phyloP scores from a whole-genome alignment of 2,329 filamentous ascomycete species.

The Aspergillus sp. region DNA sequence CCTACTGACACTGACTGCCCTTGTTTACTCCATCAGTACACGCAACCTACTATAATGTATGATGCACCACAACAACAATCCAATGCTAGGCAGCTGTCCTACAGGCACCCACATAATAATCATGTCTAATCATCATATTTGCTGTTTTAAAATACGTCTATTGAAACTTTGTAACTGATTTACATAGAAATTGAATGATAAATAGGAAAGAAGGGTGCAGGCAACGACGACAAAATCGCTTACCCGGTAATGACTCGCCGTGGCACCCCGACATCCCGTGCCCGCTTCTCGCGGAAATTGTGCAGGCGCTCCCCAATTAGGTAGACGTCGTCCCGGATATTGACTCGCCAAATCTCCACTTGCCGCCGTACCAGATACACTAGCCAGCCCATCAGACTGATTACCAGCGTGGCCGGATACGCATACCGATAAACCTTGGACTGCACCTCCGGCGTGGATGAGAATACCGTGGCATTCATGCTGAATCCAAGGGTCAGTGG shows the following conservation, averaged over 20 bases:
- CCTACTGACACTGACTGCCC: too few relatives aligned
- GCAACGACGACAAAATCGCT: slow-evolving; percentile 5
- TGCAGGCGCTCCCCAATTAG: slow-evolving; percentile 91
- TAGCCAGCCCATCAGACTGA: slow-evolving; percentile 55
- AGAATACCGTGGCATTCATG: slow-evolving; percentile 49
- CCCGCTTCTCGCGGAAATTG: slow-evolving; percentile 74
- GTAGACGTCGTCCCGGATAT: slow-evolving; percentile 92
- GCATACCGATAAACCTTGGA: slow-evolving; percentile 63
- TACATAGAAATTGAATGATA: slow-evolving; percentile 10
- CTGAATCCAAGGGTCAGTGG: slow-evolving; percentile 64
- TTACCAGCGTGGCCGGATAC: slow-evolving; percentile 67
- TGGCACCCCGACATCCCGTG: slow-evolving; percentile 41
- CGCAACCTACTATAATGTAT: too few relatives aligned
- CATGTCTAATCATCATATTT: not conserved
- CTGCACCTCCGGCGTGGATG: slow-evolving; percentile 34
- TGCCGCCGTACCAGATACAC: slow-evolving; percentile 50
- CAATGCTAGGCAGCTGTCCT: not conserved
- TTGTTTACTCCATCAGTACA: too few relatives aligned
- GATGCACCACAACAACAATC: too few relatives aligned
- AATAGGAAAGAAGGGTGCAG: not conserved
- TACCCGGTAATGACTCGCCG: slow-evolving; percentile 41
- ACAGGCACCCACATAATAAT: not conserved
- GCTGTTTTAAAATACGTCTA: not conserved
- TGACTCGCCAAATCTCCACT: slow-evolving; percentile 73
- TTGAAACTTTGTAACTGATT: not conserved